phyloP scores from a whole-genome alignment of 139 green algal species.

The Picochlorum sp. region DNA sequence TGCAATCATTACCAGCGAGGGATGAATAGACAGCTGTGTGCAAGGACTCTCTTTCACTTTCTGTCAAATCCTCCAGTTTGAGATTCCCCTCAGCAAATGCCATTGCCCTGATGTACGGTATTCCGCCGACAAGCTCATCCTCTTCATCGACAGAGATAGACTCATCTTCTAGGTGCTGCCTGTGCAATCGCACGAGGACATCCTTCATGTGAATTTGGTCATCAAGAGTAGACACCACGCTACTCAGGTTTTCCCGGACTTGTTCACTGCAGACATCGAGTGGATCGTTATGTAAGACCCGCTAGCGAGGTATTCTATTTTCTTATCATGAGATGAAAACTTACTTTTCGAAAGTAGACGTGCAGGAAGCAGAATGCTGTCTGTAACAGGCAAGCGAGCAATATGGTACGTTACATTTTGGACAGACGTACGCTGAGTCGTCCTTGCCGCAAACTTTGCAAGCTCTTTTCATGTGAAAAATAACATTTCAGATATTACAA shows the following conservation, averaged over 20 bases:
- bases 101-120: not conserved
- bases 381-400: constrained; percentile 72
- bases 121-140: not conserved
- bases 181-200: constrained; percentile 47
- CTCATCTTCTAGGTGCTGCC: constrained; percentile 26
- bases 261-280: constrained; percentile 35
- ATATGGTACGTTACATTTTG: constrained; percentile 64
- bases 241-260: constrained; percentile 36
- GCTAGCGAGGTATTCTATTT: no score
- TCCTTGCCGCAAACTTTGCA: not conserved
- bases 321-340: not conserved
- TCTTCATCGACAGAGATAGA: not conserved
- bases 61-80: constrained; percentile 31
- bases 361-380: constrained; percentile 51
- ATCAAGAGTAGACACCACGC: constrained; percentile 20
- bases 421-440: constrained; percentile 58
- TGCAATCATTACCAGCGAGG: constrained; percentile 9
- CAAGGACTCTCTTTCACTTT: constrained; percentile 36
- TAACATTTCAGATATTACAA: no score
- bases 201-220: constrained; percentile 40
- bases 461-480: not conserved
- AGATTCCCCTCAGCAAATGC: constrained; percentile 7
- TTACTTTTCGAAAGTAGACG: constrained; percentile 60
- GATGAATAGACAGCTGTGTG: constrained; percentile 20
- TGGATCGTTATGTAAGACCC: not conserved